phyloP scores from a whole-genome alignment of 768 basidiomycete species.

The Lentinula guzmanii region DNA sequence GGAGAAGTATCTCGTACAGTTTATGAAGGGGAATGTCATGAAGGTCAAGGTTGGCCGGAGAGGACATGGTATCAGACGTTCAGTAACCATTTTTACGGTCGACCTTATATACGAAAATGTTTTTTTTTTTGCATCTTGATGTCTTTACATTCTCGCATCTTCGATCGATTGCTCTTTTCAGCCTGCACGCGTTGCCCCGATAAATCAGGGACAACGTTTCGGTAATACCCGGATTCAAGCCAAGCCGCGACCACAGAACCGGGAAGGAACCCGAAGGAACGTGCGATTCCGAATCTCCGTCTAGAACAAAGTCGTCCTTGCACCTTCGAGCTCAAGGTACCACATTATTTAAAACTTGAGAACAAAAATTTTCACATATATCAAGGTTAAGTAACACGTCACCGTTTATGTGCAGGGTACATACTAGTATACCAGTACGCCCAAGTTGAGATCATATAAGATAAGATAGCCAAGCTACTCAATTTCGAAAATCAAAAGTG shows the following conservation, averaged over 20 bases:
- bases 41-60: constrained; percentile 25
- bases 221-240: constrained; percentile 3
- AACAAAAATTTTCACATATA: neutral
- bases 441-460: no score
- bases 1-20: constrained; percentile 49
- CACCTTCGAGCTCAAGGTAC: neutral
- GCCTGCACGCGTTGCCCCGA: neutral
- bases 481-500: constrained; percentile 43
- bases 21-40: constrained; percentile 34
- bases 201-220: neutral
- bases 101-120: constrained; percentile 21
- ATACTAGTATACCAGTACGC: no score
- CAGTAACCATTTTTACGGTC: constrained; percentile 22
- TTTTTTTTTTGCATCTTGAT: constrained; percentile 5
- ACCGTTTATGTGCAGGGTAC: neutral
- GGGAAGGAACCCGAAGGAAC: neutral
- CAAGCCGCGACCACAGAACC: neutral
- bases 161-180: constrained; percentile 1
- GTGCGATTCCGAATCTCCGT: neutral
- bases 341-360: neutral
- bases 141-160: neutral
- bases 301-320: neutral
- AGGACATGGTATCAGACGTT: constrained; percentile 25
- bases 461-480: neutral
- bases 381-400: neutral